These are phyloP conservation scores for Bipolaris sorokiniana DNA, from an alignment of 2,329 filamentous ascomycete genomes.

Conservation along the genomic window DNA sequence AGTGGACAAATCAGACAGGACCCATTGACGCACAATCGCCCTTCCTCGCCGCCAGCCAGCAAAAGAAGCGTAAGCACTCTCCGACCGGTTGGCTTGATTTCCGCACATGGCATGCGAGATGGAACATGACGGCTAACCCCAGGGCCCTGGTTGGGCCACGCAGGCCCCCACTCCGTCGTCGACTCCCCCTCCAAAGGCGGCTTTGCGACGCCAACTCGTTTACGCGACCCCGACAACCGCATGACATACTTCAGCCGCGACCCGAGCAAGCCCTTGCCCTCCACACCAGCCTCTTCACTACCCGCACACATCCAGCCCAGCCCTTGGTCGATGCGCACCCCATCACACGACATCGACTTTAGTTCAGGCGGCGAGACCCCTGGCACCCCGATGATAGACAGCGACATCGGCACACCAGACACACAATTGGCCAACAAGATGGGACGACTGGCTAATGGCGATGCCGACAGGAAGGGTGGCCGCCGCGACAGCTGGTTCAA, in stretches of 20 bases:
- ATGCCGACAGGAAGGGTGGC: conserved; percentile 43
- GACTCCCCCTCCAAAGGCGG: conserved; percentile 57
- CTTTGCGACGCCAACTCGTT: conserved; percentile 46
- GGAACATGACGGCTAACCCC: conserved; percentile 22
- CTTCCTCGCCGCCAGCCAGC: conserved; percentile 48
- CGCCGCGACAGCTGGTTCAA: conserved; percentile 42
- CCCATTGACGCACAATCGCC: conserved; percentile 56
- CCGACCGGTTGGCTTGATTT: conserved; percentile 4
- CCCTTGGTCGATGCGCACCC: conserved; percentile 45
- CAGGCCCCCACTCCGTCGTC: conserved; percentile 48
- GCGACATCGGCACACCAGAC: conserved; percentile 52
- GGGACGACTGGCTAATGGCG: conserved; percentile 33
- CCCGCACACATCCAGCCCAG: conserved; percentile 39
- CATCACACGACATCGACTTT: conserved; percentile 49
- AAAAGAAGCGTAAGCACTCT: conserved; percentile 49
- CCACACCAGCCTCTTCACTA: conserved; percentile 25
- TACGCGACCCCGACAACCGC: conserved; percentile 58
- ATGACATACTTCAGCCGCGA: conserved; percentile 55
- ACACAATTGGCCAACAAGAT: conserved; percentile 40
- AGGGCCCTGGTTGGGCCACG: conserved; percentile 16
- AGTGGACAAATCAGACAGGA: conserved; percentile 56
- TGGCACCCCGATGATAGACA: conserved; percentile 53
- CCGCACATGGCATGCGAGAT: not conserved
- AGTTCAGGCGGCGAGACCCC: conserved; percentile 59
- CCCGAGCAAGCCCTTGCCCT: conserved; percentile 48